These are phyloP conservation scores for Gaeumannomyces sp. DNA, from an alignment of 2,329 filamentous ascomycete genomes.

Conservation along the genomic window DNA sequence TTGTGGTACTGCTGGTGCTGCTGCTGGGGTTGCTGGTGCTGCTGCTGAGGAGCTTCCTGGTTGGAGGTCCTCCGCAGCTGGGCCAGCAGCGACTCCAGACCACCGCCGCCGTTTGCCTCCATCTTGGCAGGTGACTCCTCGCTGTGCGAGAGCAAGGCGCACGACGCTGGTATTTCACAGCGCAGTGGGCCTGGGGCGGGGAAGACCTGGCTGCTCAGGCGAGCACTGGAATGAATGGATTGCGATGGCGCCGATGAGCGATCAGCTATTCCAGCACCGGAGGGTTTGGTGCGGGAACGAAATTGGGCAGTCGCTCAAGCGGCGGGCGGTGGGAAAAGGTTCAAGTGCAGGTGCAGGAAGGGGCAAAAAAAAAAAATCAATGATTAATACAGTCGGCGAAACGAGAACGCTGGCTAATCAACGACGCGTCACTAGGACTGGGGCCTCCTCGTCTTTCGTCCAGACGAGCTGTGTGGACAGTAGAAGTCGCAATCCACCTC, in stretches of 20 bases:
- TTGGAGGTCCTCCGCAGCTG: conserved; percentile 30
- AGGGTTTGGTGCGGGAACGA: not conserved
- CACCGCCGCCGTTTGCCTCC: conserved; percentile 23
- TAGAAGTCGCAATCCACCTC: not conserved
- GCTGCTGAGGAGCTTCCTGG: conserved; percentile 17
- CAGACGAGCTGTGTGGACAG: not conserved
- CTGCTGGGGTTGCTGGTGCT: conserved; percentile 16
- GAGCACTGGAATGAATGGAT: not conserved
- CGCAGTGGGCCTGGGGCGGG: too few species aligned
- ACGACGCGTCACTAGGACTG: not conserved
- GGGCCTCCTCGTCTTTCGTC: not conserved
- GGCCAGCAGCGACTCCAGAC: conserved; percentile 35
- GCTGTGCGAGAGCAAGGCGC: not conserved
- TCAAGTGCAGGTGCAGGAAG: not conserved
- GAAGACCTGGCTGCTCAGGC: not conserved
- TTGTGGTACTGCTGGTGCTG: conserved; percentile 4
- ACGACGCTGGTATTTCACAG: not conserved
- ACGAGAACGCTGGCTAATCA: conserved; percentile 2
- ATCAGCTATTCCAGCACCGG: not conserved
- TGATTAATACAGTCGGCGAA: conserved; percentile 5
- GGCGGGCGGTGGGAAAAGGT: conserved; percentile 2
- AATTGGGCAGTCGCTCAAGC: not conserved
- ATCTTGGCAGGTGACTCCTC: conserved; percentile 10
- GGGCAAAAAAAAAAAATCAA: conserved; percentile 6
- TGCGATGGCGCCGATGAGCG: not conserved